Evolutionary conservation across 805 yeast genomes (phyloP), one percentile per base, ranked within the genome.

Genomic region (Pichia gijzeniarum): DNA sequence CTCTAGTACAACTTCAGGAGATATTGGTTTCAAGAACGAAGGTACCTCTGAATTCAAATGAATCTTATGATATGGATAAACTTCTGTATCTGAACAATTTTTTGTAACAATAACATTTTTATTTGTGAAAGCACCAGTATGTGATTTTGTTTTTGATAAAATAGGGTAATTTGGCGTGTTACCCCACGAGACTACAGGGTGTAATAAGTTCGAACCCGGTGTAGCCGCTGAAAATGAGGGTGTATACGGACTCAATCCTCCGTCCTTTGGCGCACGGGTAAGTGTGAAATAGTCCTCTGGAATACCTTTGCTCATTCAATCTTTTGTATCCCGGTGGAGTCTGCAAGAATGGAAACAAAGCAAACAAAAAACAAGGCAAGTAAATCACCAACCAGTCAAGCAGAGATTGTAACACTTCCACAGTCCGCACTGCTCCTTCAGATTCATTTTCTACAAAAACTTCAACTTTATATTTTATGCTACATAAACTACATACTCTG

Each of bases 61-160:
- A n/a, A 62, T 56, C 0, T 51, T 53, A 35, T 53, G 57, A 36
- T 62, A 62, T 1, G 48, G 39, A 34, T 46, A 41, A 12, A 46
- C 33, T 21, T 36, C 41, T 2, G 18, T 38, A 38, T 46, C 48
- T 12, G 45, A 32, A 28, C 38, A 43, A 4, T 31, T 9, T 19
- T 32, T 41, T 14, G 31, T 10, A 12, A 37, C 35, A 2, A 5
- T 53, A 48, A 20, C 53, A 54, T n/a, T 38, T 25, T n/a, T 39
- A 28, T 5, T 32, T 20, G 7, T 6, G 36, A 19, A 37, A 20
- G 50, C 41, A 1, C 60, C 60, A 3, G 59, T 53, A 40, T 60
- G 62, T 4, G 65, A 54, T 43, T 55, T 50, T 3, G 58, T 49
- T 38, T 49, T 54, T 33, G 54, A 44, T 40, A 59, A 36, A 2